These are phyloP conservation scores for Thermomyces lanuginosus DNA, from an alignment of 2,329 filamentous ascomycete genomes.

Conservation along the genomic window DNA sequence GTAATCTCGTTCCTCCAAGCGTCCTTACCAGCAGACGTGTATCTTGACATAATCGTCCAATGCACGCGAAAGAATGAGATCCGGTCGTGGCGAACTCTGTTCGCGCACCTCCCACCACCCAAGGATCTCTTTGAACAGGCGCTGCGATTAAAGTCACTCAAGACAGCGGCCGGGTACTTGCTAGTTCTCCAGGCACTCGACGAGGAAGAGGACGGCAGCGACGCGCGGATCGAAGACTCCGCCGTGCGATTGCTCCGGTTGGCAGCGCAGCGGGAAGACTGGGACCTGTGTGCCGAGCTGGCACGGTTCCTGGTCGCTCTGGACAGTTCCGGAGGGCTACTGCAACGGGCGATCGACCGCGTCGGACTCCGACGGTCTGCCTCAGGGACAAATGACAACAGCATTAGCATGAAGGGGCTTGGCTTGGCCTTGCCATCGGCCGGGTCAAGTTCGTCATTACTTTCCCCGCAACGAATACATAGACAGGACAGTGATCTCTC, in stretches of 20 bases:
- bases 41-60: constrained; percentile 88
- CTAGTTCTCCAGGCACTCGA: constrained; percentile 75
- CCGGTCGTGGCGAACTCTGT: constrained; percentile 85
- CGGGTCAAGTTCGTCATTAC: constrained; percentile 15
- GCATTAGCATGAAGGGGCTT: constrained; percentile 17
- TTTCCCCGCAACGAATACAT: constrained; percentile 5
- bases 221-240: constrained; percentile 37
- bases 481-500: constrained; percentile 8
- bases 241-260: constrained; percentile 64
- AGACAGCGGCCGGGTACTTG: constrained; percentile 93
- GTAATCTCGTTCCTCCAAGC: constrained; percentile 50
- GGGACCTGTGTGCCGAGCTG: constrained; percentile 89
- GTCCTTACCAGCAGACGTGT: constrained; percentile 52
- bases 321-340: constrained; percentile 67
- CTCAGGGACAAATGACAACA: constrained; percentile 8
- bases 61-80: constrained; percentile 96
- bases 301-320: constrained; percentile 89
- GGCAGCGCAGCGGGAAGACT: constrained; percentile 73
- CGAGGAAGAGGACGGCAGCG: constrained; percentile 31
- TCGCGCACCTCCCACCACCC: constrained; percentile 76
- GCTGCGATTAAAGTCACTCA: constrained; percentile 65
- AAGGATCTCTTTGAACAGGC: constrained; percentile 89
- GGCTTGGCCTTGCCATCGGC: constrained; percentile 21
- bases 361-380: constrained; percentile 17
- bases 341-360: constrained; percentile 35